A percentile compares a stretch with the other conserved stretches of the same genome.
These are phyloP conservation scores for Starmerella apicola DNA, from an alignment of 805 yeast species.

Conservation along the genomic window DNA sequence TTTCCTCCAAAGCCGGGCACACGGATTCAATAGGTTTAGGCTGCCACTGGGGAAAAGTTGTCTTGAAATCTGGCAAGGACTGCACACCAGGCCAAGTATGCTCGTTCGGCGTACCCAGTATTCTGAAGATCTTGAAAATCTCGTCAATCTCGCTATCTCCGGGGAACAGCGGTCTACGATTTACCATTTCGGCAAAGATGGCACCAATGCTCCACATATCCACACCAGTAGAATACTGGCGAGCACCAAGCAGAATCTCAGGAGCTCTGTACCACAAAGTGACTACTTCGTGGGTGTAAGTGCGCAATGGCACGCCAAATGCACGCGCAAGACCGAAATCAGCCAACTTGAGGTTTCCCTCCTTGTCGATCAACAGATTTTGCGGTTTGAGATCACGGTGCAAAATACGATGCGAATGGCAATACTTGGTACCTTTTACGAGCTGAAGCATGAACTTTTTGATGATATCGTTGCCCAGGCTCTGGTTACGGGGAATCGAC, in stretches of 20 bases:
- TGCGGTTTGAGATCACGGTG: constrained; percentile 97
- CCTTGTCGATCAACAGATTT: constrained; percentile 84
- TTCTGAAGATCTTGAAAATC: constrained; percentile 81
- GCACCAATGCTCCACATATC: constrained; percentile 99
- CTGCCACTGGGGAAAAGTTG: constrained; percentile 85
- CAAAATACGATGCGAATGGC: constrained; percentile 86
- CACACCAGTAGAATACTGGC: constrained; percentile 94
- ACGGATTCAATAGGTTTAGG: constrained; percentile 54
- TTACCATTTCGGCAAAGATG: constrained; percentile 95
- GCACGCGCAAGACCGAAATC: constrained; percentile 96
- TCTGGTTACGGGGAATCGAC: constrained; percentile 78
- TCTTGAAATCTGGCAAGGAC: constrained; percentile 81
- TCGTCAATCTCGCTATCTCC: constrained; percentile 98
- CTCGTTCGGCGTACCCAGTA: constrained; percentile 89
- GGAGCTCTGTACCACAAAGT: constrained; percentile 98
- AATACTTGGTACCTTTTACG: constrained; percentile 79
- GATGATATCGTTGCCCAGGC: constrained; percentile 80
- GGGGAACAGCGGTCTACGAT: constrained; percentile 87
- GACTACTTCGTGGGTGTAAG: constrained; percentile 96
- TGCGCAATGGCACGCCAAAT: constrained; percentile 91
- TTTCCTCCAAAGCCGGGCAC: constrained; percentile 67
- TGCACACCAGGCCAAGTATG: constrained; percentile 91
- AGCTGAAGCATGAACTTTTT: constrained; percentile 88
- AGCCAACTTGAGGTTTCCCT: constrained; percentile 81
- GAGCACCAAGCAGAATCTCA: constrained; percentile 87